Percentiles rank a stretch among this genome's conserved stretches.
Evolutionary conservation across 306 rosid species (phyloP).

Genomic region (barrel medic (Medicago truncatula)): DNA sequence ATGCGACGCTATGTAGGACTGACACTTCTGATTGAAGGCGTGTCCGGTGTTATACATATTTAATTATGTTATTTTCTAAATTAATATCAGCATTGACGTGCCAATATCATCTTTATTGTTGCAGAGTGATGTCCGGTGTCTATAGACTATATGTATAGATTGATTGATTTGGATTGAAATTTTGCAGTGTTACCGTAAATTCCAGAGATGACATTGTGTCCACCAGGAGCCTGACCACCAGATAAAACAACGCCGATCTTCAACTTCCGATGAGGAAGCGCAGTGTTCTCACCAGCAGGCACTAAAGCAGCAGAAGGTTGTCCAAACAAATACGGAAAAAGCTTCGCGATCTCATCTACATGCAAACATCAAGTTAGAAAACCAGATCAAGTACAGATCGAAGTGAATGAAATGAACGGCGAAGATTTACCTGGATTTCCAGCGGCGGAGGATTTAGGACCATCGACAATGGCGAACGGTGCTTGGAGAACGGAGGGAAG

Average conservation of each 20-base stretch:
- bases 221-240: slow-evolving; percentile 99
- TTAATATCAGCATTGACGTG: too few relatives aligned
- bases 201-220: slow-evolving; percentile 96
- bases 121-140: too few relatives aligned
- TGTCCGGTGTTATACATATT: too few relatives aligned
- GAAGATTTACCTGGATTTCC: slow-evolving; percentile 77
- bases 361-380: not conserved
- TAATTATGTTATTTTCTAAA: too few relatives aligned
- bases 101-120: too few relatives aligned
- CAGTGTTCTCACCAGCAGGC: slow-evolving; percentile 46
- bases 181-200: slow-evolving; percentile 66
- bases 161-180: not conserved
- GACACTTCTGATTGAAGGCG: too few relatives aligned
- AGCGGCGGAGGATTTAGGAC: slow-evolving; percentile 91
- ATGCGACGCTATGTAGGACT: too few relatives aligned
- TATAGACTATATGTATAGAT: not conserved
- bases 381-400: slow-evolving; percentile 44
- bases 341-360: slow-evolving; percentile 91
- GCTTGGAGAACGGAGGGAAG: slow-evolving; percentile 80
- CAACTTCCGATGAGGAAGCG: slow-evolving; percentile 53
- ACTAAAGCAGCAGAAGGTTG: slow-evolving; percentile 80
- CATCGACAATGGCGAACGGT: slow-evolving; percentile 76
- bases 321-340: slow-evolving; percentile 84
- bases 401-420: not conserved
- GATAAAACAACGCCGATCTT: slow-evolving; percentile 96